Evolutionary conservation across 805 yeast species (phyloP).

Genomic region (Candida lessepsii): DNA sequence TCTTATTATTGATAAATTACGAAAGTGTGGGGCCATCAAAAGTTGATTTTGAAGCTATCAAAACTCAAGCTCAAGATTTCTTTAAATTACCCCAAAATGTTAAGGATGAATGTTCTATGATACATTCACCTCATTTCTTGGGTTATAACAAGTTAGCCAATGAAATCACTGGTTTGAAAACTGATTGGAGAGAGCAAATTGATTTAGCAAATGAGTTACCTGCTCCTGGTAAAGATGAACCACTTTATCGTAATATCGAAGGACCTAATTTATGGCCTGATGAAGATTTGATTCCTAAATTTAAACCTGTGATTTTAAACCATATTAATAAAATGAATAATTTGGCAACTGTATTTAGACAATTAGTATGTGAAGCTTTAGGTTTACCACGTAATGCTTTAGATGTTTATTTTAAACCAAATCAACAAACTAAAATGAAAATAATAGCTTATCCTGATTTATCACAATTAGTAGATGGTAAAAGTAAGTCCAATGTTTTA

Average conservation of each 20-base stretch:
- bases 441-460: constrained; percentile 56
- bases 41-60: constrained; percentile 35
- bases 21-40: constrained; percentile 40
- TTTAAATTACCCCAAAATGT: constrained; percentile 48
- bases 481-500: constrained; percentile 22
- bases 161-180: constrained; percentile 52
- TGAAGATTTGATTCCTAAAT: constrained; percentile 38
- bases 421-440: constrained; percentile 54
- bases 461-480: constrained; percentile 18
- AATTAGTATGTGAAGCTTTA: constrained; percentile 55
- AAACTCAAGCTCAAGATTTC: constrained; percentile 38
- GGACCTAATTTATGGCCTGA: constrained; percentile 61
- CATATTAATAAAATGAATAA: constrained; percentile 48
- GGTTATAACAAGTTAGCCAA: constrained; percentile 59
- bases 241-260: constrained; percentile 47
- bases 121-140: constrained; percentile 54
- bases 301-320: constrained; percentile 38
- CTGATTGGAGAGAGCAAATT: constrained; percentile 63
- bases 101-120: constrained; percentile 51
- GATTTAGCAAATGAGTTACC: constrained; percentile 56
- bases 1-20: constrained; percentile 46
- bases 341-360: constrained; percentile 42
- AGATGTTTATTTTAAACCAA: constrained; percentile 49
- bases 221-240: constrained; percentile 38
- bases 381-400: constrained; percentile 46